phyloP scores from a whole-genome alignment of 352 stramenopile genomes.

The Phytophthora pseudosyringae region DNA sequence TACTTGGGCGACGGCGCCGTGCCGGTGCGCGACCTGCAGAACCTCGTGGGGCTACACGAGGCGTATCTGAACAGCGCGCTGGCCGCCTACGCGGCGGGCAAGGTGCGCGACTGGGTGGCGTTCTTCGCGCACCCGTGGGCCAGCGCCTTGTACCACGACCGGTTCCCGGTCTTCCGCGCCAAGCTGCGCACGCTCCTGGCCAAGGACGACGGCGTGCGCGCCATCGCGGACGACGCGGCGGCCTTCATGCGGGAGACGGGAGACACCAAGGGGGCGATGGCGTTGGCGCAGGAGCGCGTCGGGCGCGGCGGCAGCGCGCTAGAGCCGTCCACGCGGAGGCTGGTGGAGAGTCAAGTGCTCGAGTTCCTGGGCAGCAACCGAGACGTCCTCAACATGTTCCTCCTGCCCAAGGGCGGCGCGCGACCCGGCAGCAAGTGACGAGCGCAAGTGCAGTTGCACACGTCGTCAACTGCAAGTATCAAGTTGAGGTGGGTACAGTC shows the following conservation, averaged over 20 bases:
- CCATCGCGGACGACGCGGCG: slow-evolving; percentile 66
- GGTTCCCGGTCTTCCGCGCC: slow-evolving; percentile 75
- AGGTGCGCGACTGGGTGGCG: slow-evolving; percentile 83
- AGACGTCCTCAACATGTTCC: slow-evolving; percentile 85
- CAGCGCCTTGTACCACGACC: slow-evolving; percentile 77
- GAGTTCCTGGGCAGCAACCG: slow-evolving; percentile 79
- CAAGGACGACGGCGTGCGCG: slow-evolving; percentile 73
- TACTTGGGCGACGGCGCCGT: slow-evolving; percentile 67
- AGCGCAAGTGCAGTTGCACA: slow-evolving; percentile 1
- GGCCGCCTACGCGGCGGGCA: slow-evolving; percentile 68
- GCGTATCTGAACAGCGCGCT: slow-evolving; percentile 87
- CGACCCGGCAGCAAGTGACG: slow-evolving; percentile 28
- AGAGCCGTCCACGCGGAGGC: slow-evolving; percentile 69
- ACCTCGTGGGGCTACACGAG: slow-evolving; percentile 85
- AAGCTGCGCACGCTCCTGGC: slow-evolving; percentile 61
- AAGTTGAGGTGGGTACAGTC: slow-evolving; percentile 21
- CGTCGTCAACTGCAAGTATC: slow-evolving; percentile 27
- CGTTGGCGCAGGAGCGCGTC: slow-evolving; percentile 68
- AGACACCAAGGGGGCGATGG: slow-evolving; percentile 67
- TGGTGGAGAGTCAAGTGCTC: slow-evolving; percentile 81
- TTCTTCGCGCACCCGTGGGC: slow-evolving; percentile 88
- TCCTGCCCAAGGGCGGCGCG: slow-evolving; percentile 51
- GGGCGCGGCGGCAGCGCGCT: slow-evolving; percentile 63
- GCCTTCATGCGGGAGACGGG: slow-evolving; percentile 70
- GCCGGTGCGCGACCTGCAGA: slow-evolving; percentile 73